Base-by-base conservation (phyloP, 2,329 filamentous ascomycete species). In the Leptodontidium sp. region DNA sequence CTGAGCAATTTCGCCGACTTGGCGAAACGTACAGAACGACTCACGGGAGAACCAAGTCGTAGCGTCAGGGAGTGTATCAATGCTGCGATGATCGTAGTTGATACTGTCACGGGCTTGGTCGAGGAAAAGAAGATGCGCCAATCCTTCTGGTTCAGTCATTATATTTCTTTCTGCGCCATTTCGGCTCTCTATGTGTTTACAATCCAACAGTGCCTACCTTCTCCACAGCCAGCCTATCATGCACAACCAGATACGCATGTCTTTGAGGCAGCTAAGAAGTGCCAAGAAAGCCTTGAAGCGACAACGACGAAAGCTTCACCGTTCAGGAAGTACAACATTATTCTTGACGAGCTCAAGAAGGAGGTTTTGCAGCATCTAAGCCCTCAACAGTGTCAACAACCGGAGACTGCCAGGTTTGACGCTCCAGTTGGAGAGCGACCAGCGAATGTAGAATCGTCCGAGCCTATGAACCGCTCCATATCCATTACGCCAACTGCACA, bases 181-280 rank as follows among this genome's bases (percentile, higher is more conserved):
- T 83, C 84, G 0, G 84, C 87, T 4, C 77, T 86, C 0, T 87
- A 87, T 67, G 82, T 88, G 2, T 86, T 84, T 79, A 79, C 84
- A 55, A 87, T 88, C 17, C 84, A 75, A 24, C 84, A 75, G 24
- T 61, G 55, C 15, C 29, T 55, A 17, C 14, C 17, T 12, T 15
- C 26, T 55, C 4, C 38, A 15, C 26, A 55, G 17, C 15, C 11
- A 6, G 11, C n/a, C 15, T 53, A 9, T 17, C 12, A 11, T 53
- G 29, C 14, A 7, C 40, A 12, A 26, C 59, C 24, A 24, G 43
- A 50, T 32, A 40, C 24, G 2, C 11, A 17, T 12, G 14, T 40
- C 40, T 71, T 71, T 50, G 67, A 68, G 29, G 59, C 67, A 26
- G 69, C 67, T 14, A 50, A 62, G 40, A 47, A 45, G 45, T 71